A percentile compares a stretch with the other conserved stretches of the same genome.
These are phyloP conservation scores for Cladophialophora psammophila DNA, from an alignment of 2,329 filamentous ascomycete species.

Conservation along the genomic window DNA sequence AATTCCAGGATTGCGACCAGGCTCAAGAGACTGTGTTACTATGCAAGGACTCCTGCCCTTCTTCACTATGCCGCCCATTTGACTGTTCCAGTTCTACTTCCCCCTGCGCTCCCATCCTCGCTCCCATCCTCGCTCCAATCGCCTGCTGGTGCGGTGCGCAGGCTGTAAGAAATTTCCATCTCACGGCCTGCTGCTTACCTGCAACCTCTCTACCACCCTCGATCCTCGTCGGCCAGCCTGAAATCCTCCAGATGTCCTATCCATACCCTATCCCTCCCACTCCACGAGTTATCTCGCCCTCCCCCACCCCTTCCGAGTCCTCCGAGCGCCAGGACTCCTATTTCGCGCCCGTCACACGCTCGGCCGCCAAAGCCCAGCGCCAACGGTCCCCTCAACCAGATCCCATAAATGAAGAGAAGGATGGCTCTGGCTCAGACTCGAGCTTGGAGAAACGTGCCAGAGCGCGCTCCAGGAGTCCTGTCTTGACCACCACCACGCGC, in stretches of 20 bases:
- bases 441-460: conserved; percentile 67
- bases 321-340: conserved; percentile 67
- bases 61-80: conserved; percentile 9
- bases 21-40: background rate
- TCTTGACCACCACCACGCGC: conserved; percentile 47
- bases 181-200: conserved; percentile 7
- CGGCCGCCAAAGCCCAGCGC: conserved; percentile 63
- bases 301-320: conserved; percentile 73
- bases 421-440: conserved; percentile 61
- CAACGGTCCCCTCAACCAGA: conserved; percentile 60
- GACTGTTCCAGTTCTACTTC: background rate
- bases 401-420: conserved; percentile 66
- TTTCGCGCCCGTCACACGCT: conserved; percentile 78
- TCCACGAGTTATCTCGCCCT: conserved; percentile 88
- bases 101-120: background rate
- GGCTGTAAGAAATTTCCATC: conserved; percentile 15
- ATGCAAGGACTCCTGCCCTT: background rate
- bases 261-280: conserved; percentile 73
- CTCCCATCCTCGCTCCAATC: background rate
- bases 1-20: background rate
- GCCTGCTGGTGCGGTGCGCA: background rate
- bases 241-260: conserved; percentile 49
- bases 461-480: conserved; percentile 75
- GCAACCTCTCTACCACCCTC: conserved; percentile 9
- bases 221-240: conserved; percentile 1